Conservation (phyloP, 2,329 filamentous ascomycete species). For the Nothopassalora personata region DNA sequence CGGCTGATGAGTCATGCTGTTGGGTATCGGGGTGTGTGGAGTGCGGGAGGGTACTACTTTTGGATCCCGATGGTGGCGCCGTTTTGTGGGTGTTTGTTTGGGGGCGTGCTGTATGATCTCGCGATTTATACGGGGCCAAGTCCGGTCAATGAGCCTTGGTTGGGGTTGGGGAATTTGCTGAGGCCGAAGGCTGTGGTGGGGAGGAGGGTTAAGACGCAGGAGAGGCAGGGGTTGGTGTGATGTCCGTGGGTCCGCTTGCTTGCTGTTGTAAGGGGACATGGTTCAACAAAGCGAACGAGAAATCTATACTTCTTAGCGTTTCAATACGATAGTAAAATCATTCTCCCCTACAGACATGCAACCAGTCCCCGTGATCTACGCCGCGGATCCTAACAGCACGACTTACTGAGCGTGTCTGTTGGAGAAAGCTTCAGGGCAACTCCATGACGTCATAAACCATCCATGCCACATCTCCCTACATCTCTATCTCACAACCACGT, state of each 20-base stretch:
- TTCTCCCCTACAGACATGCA: too few species aligned
- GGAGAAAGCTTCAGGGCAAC: too few species aligned
- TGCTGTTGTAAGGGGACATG: too few species aligned
- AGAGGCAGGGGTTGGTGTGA: slow-evolving; percentile 23
- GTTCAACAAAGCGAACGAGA: too few species aligned
- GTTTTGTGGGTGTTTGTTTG: slow-evolving; percentile 57
- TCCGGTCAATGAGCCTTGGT: slow-evolving; percentile 58
- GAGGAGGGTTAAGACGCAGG: slow-evolving; percentile 20
- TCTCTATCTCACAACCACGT: slow-evolving; percentile 1
- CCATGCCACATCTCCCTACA: too few species aligned
- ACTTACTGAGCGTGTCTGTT: too few species aligned
- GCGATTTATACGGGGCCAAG: slow-evolving; percentile 59
- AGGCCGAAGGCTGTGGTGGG: slow-evolving; percentile 19
- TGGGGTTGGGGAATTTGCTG: slow-evolving; percentile 24
- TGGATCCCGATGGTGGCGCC: slow-evolving; percentile 63
- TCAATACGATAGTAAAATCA: too few species aligned
- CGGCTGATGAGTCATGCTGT: slow-evolving; percentile 62
- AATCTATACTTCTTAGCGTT: too few species aligned
- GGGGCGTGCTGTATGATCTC: slow-evolving; percentile 61
- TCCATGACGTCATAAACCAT: too few species aligned
- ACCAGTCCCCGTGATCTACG: too few species aligned
- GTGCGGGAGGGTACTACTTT: slow-evolving; percentile 60
- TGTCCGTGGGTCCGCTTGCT: neutral
- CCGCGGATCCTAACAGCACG: too few species aligned
- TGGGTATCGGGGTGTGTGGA: slow-evolving; percentile 62